These are phyloP conservation scores for Ceratocystis eucalypticola DNA, from an alignment of 2,329 filamentous ascomycete genomes.

Conservation along the genomic window DNA sequence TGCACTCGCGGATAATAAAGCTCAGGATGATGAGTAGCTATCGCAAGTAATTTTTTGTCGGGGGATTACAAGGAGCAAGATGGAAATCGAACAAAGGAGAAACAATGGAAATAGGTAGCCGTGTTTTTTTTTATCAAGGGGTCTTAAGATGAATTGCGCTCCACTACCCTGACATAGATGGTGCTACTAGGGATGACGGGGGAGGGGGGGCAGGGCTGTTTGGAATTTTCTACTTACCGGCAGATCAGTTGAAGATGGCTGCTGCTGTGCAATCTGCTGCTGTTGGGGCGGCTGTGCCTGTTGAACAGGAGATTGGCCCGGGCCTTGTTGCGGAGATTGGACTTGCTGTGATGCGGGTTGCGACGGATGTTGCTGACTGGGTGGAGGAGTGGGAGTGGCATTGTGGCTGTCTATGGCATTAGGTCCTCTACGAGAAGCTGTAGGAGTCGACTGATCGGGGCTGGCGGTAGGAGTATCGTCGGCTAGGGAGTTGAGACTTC, in stretches of 20 bases:
- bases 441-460: constrained; percentile 39
- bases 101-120: constrained; percentile 13
- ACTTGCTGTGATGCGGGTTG: constrained; percentile 5
- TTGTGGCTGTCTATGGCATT: constrained; percentile 23
- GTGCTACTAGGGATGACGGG: constrained; percentile 2
- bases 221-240: constrained; percentile 29
- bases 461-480: constrained; percentile 44
- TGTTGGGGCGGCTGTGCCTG: constrained; percentile 27
- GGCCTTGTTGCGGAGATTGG: constrained; percentile 20
- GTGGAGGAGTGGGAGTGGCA: constrained; percentile 8
- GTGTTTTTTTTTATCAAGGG: constrained; percentile 1
- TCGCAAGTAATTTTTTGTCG: not conserved
- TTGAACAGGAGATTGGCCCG: constrained; percentile 14
- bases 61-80: not conserved
- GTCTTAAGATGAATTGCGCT: constrained; percentile 12
- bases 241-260: constrained; percentile 26
- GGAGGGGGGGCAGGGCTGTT: not conserved
- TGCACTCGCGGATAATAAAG: not conserved
- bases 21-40: not conserved
- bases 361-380: constrained; percentile 3
- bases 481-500: constrained; percentile 61
- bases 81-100: not conserved
- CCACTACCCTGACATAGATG: not conserved
- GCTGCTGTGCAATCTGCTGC: constrained; percentile 21
- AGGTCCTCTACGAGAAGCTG: constrained; percentile 36